phyloP scores from a whole-genome alignment of 257 asterid genomes.

The Salvia splendens region DNA sequence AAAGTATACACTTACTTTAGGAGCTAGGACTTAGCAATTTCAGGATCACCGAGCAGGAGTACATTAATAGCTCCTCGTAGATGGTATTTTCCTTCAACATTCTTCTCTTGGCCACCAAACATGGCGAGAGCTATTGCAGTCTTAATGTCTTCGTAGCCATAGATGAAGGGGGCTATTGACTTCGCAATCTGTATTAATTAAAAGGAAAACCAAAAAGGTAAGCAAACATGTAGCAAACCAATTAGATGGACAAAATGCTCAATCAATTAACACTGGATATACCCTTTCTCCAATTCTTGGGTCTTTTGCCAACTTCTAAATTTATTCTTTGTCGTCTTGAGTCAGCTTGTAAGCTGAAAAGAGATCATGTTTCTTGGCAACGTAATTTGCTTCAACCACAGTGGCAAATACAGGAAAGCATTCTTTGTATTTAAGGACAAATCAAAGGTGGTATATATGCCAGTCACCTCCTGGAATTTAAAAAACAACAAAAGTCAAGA shows the following conservation, averaged over 20 bases:
- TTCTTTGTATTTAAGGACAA: conserved; percentile 94
- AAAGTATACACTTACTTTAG: conserved; percentile 64
- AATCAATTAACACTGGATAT: conserved; percentile 32
- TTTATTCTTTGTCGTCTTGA: conserved; percentile 96
- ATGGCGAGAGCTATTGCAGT: conserved; percentile 96
- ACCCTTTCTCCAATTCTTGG: conserved; percentile 95
- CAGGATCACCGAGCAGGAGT: conserved; percentile 97
- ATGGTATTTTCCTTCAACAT: conserved; percentile 91
- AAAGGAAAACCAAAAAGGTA: conserved; percentile 9
- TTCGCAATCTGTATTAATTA: conserved; percentile 58
- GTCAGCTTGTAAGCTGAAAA: conserved; percentile 97
- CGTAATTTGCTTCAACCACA: conserved; percentile 93
- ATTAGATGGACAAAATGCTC: neutral
- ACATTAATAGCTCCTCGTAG: conserved; percentile 93
- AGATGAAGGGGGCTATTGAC: conserved; percentile 97
- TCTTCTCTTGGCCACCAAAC: conserved; percentile 99
- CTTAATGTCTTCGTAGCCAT: conserved; percentile 96
- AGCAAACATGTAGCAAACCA: conserved; percentile 12
- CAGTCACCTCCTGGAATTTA: conserved; percentile 87
- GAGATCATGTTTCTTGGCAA: conserved; percentile 94
- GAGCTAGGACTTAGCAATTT: conserved; percentile 98
- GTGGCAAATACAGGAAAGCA: conserved; percentile 99
- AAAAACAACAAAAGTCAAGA: conserved; percentile 29
- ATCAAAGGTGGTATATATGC: conserved; percentile 94
- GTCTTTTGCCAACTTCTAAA: conserved; percentile 92